These are phyloP conservation scores for Suillus variegatus DNA, from an alignment of 768 basidiomycete genomes.

Conservation along the genomic window DNA sequence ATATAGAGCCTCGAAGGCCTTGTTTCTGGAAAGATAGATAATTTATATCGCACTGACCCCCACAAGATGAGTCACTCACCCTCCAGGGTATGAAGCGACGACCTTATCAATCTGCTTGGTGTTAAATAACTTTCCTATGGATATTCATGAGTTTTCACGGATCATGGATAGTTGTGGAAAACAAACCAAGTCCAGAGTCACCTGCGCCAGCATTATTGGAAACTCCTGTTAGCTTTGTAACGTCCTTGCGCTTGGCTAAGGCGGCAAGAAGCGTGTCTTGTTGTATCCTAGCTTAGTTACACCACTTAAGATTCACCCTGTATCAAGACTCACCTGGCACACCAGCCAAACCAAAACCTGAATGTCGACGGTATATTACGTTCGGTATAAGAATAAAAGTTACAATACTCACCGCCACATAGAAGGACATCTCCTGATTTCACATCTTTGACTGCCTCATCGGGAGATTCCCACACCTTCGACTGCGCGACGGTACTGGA, in stretches of 20 bases:
- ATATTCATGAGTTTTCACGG: not conserved
- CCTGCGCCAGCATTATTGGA: constrained; percentile 86
- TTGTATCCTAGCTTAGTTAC: not conserved
- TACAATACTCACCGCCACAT: constrained; percentile 68
- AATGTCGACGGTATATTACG: not conserved
- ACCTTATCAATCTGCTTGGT: constrained; percentile 79
- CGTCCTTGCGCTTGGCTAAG: constrained; percentile 69
- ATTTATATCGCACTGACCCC: not conserved
- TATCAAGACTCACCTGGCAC: constrained; percentile 62
- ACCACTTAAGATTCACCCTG: not conserved
- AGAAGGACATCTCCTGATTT: constrained; percentile 79
- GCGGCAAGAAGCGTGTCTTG: constrained; percentile 83
- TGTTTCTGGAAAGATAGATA: constrained; percentile 56
- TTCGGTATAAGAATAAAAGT: not conserved
- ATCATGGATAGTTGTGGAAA: not conserved
- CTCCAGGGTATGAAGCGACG: constrained; percentile 88
- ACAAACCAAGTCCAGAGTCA: constrained; percentile 67
- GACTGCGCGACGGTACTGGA: constrained; percentile 34
- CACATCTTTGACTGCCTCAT: constrained; percentile 82
- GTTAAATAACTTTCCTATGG: constrained; percentile 70
- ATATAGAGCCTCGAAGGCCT: constrained; percentile 81
- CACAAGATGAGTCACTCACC: constrained; percentile 42
- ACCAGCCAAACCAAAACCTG: constrained; percentile 89
- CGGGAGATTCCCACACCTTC: constrained; percentile 81
- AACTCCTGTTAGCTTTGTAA: constrained; percentile 76